These are phyloP conservation scores for Cercospora brassicicola DNA, from an alignment of 2,329 filamentous ascomycete species.

Conservation along the genomic window DNA sequence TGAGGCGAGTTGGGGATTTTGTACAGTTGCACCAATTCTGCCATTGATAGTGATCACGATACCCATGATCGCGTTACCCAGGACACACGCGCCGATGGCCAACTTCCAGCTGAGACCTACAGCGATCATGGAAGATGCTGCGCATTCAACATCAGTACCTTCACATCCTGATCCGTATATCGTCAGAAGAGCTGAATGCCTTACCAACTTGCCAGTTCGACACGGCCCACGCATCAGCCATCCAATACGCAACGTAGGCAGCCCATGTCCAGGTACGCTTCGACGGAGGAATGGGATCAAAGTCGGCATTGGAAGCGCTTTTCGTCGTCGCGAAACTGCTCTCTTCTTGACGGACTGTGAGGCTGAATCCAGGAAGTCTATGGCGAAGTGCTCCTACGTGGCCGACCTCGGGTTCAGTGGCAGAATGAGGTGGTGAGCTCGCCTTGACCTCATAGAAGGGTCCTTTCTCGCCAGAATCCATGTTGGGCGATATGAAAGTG, in stretches of 20 bases:
- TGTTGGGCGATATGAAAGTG: background rate
- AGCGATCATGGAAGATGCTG: slow-evolving; percentile 51
- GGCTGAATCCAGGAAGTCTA: slow-evolving; percentile 34
- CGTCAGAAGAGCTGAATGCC: slow-evolving; percentile 5
- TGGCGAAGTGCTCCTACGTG: slow-evolving; percentile 30
- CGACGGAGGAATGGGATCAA: slow-evolving; percentile 42
- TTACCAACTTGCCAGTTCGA: slow-evolving; percentile 43
- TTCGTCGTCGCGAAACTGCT: slow-evolving; percentile 40
- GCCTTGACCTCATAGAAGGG: slow-evolving; percentile 26
- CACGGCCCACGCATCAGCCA: slow-evolving; percentile 45
- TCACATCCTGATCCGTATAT: background rate
- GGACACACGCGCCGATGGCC: slow-evolving; percentile 45
- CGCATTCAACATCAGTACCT: background rate
- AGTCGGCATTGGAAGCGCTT: slow-evolving; percentile 42
- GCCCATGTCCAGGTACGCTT: slow-evolving; percentile 42
- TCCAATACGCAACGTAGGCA: slow-evolving; percentile 43
- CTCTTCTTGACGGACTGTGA: slow-evolving; percentile 39
- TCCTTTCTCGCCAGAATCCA: slow-evolving; percentile 17
- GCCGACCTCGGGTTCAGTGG: slow-evolving; percentile 29
- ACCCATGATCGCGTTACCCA: slow-evolving; percentile 33
- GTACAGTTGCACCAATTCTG: slow-evolving; percentile 55
- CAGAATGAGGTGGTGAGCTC: slow-evolving; percentile 30
- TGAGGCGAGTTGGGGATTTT: slow-evolving; percentile 22
- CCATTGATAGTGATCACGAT: slow-evolving; percentile 51
- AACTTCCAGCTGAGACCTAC: slow-evolving; percentile 58